Evolutionary conservation across 2,329 filamentous ascomycete species (phyloP).

Genomic region (Pseudovirgaria hyperparasitica): DNA sequence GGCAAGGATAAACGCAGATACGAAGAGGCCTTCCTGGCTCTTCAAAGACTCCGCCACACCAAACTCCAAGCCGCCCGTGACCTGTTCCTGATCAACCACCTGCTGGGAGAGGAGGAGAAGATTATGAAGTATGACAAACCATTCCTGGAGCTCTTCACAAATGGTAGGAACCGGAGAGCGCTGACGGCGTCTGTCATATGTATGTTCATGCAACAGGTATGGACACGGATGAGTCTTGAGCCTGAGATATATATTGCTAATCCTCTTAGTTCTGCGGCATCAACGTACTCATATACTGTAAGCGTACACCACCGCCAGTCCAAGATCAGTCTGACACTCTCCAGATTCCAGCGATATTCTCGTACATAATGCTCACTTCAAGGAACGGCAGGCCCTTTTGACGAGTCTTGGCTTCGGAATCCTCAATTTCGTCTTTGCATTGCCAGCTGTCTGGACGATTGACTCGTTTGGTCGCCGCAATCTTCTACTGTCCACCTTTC

Average conservation of each 20-base stretch:
- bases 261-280: slow-evolving; percentile 5
- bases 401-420: slow-evolving; percentile 29
- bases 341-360: slow-evolving; percentile 15
- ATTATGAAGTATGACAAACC: slow-evolving; percentile 19
- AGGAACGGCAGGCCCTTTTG: slow-evolving; percentile 20
- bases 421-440: slow-evolving; percentile 33
- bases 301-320: slow-evolving; percentile 23
- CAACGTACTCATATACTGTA: slow-evolving; percentile 14
- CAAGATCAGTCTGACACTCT: slow-evolving; percentile 19
- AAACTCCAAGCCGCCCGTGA: slow-evolving; percentile 43
- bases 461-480: slow-evolving; percentile 30
- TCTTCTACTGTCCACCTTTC: slow-evolving; percentile 33
- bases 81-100: slow-evolving; percentile 36
- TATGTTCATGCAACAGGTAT: slow-evolving; percentile 22
- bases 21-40: slow-evolving; percentile 17
- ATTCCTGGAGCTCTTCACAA: slow-evolving; percentile 20
- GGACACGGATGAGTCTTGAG: too few species aligned
- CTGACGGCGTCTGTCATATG: slow-evolving; percentile 20
- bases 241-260: too few species aligned
- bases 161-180: slow-evolving; percentile 21
- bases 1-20: slow-evolving; percentile 23
- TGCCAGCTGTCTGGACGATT: slow-evolving; percentile 33
- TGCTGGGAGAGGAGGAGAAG: slow-evolving; percentile 22
- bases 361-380: slow-evolving; percentile 22
- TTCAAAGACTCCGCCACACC: slow-evolving; percentile 35